Evolutionary conservation across 495 filamentous ascomycete genomes (phyloP).

Genomic region (Podospora comata): DNA sequence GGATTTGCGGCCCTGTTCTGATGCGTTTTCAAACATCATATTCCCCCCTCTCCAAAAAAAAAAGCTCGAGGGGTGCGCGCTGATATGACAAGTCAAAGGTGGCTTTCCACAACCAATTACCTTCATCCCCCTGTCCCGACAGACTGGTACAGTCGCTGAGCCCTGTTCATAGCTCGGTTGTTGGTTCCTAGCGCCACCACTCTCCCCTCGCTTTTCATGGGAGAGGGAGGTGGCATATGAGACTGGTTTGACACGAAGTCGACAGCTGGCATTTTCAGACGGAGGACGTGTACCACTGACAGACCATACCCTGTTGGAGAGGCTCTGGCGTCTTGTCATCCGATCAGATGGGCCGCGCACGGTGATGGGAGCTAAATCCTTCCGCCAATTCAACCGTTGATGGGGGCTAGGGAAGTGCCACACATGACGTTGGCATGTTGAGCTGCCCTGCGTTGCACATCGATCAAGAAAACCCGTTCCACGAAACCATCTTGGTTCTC

Average conservation of each 20-base stretch:
- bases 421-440: not conserved
- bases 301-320: not conserved
- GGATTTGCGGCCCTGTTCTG: not conserved
- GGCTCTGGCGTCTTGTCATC: not conserved
- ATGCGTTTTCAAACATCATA: not conserved
- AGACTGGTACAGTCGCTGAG: conserved; percentile 1
- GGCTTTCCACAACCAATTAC: not conserved
- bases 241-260: not conserved
- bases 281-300: not conserved
- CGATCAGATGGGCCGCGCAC: not conserved
- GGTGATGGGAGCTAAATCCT: not conserved
- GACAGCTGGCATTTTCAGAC: not conserved
- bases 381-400: not conserved
- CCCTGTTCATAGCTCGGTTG: conserved; percentile 2
- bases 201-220: not conserved
- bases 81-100: conserved; percentile 1
- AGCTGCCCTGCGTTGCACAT: not conserved
- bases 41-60: not conserved
- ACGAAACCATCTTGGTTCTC: not conserved
- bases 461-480: not conserved
- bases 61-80: not conserved
- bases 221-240: not conserved
- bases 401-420: not conserved
- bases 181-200: not conserved
- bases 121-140: not conserved